These are phyloP conservation scores for Tulasnella sp. DNA, from an alignment of 768 basidiomycete genomes.

Conservation along the genomic window DNA sequence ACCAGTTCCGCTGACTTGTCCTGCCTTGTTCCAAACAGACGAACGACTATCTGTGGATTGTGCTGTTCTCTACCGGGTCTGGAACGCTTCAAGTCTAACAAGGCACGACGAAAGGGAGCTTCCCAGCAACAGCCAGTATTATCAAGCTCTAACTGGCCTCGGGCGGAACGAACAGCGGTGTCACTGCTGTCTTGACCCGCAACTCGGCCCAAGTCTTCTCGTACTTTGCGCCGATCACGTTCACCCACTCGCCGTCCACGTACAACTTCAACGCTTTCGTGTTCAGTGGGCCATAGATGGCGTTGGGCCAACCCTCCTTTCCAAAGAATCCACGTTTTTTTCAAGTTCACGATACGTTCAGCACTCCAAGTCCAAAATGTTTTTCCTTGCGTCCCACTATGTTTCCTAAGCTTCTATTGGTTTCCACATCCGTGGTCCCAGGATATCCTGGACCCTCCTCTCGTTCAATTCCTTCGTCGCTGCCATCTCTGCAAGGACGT, in stretches of 20 bases:
- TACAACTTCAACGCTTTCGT: slow-evolving; percentile 74
- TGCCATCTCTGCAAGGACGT: neutral
- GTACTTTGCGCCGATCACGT: slow-evolving; percentile 39
- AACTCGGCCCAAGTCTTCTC: slow-evolving; percentile 36
- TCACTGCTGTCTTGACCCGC: slow-evolving; percentile 45
- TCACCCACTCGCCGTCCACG: slow-evolving; percentile 43
- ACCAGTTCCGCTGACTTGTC: slow-evolving; percentile 8
- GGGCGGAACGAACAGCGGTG: slow-evolving; percentile 37
- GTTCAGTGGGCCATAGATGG: slow-evolving; percentile 3
- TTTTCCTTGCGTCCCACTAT: neutral
- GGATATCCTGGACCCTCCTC: no score
- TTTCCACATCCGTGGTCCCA: neutral
- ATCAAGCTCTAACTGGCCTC: slow-evolving; percentile 55
- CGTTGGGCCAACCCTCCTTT: neutral
- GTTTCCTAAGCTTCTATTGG: neutral
- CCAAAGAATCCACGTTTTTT: neutral
- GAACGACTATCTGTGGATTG: slow-evolving; percentile 58
- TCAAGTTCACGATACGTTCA: neutral
- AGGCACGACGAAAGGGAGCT: slow-evolving; percentile 42
- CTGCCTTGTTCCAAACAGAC: slow-evolving; percentile 35
- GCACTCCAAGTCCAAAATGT: neutral
- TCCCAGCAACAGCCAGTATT: slow-evolving; percentile 48
- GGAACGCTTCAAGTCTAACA: slow-evolving; percentile 48
- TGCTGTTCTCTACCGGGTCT: slow-evolving; percentile 53
- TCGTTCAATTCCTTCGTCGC: neutral